phyloP scores from a whole-genome alignment of 2,329 filamentous ascomycete species.

The Apiospora aurea region DNA sequence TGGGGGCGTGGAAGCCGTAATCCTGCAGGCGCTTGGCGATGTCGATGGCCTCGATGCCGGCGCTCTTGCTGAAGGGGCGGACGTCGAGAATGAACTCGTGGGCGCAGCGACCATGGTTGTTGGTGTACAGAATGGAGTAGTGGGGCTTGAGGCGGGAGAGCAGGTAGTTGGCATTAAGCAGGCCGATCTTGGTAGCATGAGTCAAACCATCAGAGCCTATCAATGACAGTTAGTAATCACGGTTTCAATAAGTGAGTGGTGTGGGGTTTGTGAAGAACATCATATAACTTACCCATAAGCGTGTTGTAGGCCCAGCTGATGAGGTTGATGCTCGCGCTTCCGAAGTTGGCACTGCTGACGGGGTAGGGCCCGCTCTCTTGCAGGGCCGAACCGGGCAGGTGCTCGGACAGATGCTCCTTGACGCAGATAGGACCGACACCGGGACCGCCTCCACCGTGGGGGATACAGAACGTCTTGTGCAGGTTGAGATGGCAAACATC shows the following conservation, averaged over 20 bases:
- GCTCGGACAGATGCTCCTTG: constrained; percentile 78
- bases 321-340: constrained; percentile 88
- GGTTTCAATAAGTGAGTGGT: constrained; percentile 14
- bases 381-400: constrained; percentile 66
- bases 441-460: constrained; percentile 92
- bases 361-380: constrained; percentile 63
- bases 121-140: constrained; percentile 94
- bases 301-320: constrained; percentile 97
- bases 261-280: background rate
- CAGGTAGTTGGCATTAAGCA: constrained; percentile 98
- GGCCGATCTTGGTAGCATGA: constrained; percentile 87
- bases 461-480: constrained; percentile 99
- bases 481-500: constrained; percentile 97
- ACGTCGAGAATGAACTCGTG: constrained; percentile 97
- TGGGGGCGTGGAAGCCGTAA: constrained; percentile 96
- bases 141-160: constrained; percentile 84
- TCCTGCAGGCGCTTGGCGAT: constrained; percentile 96
- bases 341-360: constrained; percentile 83
- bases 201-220: constrained; percentile 74
- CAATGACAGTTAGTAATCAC: constrained; percentile 28
- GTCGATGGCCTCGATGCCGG: constrained; percentile 89
- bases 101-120: constrained; percentile 84
- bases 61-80: constrained; percentile 81
- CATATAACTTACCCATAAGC: constrained; percentile 74
- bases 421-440: constrained; percentile 95